Evolutionary conservation across 768 basidiomycete species (phyloP).

Genomic region (Neoboletus subvelutipes): DNA sequence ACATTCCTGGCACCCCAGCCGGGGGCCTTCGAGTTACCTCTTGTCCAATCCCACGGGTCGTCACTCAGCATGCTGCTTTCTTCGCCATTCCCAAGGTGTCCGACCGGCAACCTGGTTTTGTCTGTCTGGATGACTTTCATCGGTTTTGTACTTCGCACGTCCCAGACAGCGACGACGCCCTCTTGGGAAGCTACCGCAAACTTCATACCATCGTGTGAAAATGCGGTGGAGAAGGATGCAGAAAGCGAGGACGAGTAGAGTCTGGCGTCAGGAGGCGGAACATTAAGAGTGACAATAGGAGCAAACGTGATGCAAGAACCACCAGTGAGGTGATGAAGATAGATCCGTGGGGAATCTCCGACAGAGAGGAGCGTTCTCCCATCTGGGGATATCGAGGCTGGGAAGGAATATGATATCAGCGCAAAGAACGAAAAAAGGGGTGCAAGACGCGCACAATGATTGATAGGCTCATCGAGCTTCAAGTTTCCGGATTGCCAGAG

Average conservation of each 20-base stretch:
- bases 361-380: constrained; percentile 85
- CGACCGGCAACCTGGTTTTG: constrained; percentile 32
- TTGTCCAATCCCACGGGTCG: constrained; percentile 68
- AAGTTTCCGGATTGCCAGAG: constrained; percentile 54
- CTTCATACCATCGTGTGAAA: constrained; percentile 71
- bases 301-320: constrained; percentile 60
- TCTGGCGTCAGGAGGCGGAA: constrained; percentile 55
- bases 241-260: constrained; percentile 46
- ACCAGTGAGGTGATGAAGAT: constrained; percentile 74
- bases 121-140: constrained; percentile 66
- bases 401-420: constrained; percentile 10
- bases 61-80: constrained; percentile 57
- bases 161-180: constrained; percentile 79
- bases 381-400: constrained; percentile 89
- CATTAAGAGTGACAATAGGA: constrained; percentile 64
- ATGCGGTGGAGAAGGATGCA: constrained; percentile 80
- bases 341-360: constrained; percentile 86
- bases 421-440: not conserved
- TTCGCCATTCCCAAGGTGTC: constrained; percentile 37
- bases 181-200: constrained; percentile 86
- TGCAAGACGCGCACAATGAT: constrained; percentile 61
- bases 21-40: constrained; percentile 56
- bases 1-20: constrained; percentile 85
- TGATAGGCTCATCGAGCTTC: constrained; percentile 67
- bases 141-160: constrained; percentile 71